A percentile compares a stretch with the other conserved stretches of the same genome.
phyloP scores from a whole-genome alignment of 768 basidiomycete species.

The Agrocybe praecox region DNA sequence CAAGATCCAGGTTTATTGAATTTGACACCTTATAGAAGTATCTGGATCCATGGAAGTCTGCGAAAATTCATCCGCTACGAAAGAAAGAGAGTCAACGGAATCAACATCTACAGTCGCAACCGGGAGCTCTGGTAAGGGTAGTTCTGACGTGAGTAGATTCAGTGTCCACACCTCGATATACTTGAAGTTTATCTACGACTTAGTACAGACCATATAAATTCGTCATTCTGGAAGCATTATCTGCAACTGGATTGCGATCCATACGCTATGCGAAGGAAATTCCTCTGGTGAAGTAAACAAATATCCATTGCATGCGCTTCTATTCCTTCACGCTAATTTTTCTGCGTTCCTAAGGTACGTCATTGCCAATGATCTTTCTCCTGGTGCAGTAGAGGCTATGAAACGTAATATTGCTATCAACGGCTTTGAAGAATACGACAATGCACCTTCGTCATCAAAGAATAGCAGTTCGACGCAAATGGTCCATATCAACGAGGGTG shows the following conservation, averaged over 20 bases:
- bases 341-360: constrained; percentile 62
- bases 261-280: constrained; percentile 99
- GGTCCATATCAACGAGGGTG: constrained; percentile 84
- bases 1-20: background rate
- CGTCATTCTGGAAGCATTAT: constrained; percentile 88
- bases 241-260: constrained; percentile 93
- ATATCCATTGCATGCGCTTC: background rate
- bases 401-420: constrained; percentile 84
- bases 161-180: background rate
- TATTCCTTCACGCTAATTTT: constrained; percentile 11
- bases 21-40: background rate
- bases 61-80: background rate
- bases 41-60: background rate
- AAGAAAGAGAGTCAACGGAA: background rate
- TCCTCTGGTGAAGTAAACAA: constrained; percentile 77
- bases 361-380: constrained; percentile 92
- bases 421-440: constrained; percentile 48
- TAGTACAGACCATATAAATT: constrained; percentile 67
- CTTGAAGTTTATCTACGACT: background rate
- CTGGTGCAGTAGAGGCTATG: constrained; percentile 85
- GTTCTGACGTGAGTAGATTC: no score
- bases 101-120: no score
- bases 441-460: constrained; percentile 22
- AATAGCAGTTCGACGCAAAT: constrained; percentile 43
- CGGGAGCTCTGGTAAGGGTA: no score